phyloP scores from a whole-genome alignment of 371 early-diverging fungal species.

The Dinochytrium kinnereticum region DNA sequence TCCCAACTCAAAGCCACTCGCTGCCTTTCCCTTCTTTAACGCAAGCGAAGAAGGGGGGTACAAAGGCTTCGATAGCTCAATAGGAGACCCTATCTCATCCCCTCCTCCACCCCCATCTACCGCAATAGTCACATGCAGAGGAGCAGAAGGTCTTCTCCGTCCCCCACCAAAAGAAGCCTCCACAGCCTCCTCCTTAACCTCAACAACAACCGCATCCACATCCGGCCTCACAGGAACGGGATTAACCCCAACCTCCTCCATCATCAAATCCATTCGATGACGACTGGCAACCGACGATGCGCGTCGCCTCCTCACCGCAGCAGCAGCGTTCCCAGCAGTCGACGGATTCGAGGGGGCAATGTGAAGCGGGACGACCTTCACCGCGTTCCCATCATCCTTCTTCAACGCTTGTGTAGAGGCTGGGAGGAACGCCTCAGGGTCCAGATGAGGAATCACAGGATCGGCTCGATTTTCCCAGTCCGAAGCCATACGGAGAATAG shows the following conservation, averaged over 20 bases:
- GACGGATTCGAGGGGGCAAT: constrained; percentile 10
- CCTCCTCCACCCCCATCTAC: background rate
- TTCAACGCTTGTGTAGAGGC: background rate
- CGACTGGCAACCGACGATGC: constrained; percentile 7
- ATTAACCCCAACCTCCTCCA: background rate
- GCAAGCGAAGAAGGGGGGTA: constrained; percentile 28
- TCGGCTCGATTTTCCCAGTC: background rate
- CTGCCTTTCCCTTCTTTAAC: constrained; percentile 3
- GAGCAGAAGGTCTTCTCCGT: background rate
- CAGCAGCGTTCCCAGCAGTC: constrained; percentile 6
- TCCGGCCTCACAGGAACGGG: background rate
- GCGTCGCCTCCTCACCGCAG: background rate
- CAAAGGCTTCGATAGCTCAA: constrained; percentile 28
- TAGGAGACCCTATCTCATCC: constrained; percentile 1
- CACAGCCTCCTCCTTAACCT: background rate
- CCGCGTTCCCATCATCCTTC: background rate
- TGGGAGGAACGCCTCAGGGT: background rate
- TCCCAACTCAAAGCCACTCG: background rate
- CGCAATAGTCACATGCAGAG: constrained; percentile 1
- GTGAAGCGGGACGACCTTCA: background rate
- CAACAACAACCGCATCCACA: background rate
- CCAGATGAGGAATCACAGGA: background rate
- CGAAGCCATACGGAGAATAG: background rate
- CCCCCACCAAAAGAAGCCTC: background rate
- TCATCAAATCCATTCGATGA: background rate